These are phyloP conservation scores for Mucor lusitanicus DNA, from an alignment of 371 early-diverging fungal genomes.

Conservation along the genomic window DNA sequence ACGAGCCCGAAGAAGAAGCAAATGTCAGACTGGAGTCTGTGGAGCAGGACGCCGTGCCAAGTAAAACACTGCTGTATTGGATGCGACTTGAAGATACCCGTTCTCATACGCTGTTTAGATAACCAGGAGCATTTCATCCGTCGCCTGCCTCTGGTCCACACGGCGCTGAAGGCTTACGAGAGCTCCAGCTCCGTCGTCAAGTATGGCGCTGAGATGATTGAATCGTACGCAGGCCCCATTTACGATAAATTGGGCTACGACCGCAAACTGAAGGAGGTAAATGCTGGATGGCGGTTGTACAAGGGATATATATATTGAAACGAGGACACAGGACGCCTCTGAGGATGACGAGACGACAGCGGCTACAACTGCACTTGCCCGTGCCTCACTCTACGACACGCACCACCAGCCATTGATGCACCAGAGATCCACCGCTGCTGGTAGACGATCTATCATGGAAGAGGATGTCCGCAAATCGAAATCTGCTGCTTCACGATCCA, in stretches of 20 bases:
- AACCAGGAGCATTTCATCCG: conserved; percentile 58
- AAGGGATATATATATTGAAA: background rate
- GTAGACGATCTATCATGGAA: background rate
- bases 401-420: background rate
- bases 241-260: conserved; percentile 44
- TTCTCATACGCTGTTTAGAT: background rate
- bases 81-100: background rate
- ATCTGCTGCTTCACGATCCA: conserved; percentile 27
- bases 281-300: background rate
- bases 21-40: background rate
- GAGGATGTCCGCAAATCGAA: conserved; percentile 20
- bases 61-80: background rate
- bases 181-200: conserved; percentile 61
- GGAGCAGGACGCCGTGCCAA: background rate
- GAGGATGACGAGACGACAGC: conserved; percentile 41
- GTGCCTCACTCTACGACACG: conserved; percentile 32
- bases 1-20: background rate
- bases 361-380: conserved; percentile 36
- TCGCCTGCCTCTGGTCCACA: conserved; percentile 80
- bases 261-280: conserved; percentile 23
- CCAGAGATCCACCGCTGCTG: background rate
- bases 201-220: conserved; percentile 78
- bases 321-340: background rate
- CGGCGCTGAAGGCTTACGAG: conserved; percentile 77
- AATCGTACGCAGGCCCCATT: conserved; percentile 59